A percentile compares a stretch with the other conserved stretches of the same genome.
Evolutionary conservation across 2,329 filamentous ascomycete genomes (phyloP).

Genomic region (Epichloe sibirici): DNA sequence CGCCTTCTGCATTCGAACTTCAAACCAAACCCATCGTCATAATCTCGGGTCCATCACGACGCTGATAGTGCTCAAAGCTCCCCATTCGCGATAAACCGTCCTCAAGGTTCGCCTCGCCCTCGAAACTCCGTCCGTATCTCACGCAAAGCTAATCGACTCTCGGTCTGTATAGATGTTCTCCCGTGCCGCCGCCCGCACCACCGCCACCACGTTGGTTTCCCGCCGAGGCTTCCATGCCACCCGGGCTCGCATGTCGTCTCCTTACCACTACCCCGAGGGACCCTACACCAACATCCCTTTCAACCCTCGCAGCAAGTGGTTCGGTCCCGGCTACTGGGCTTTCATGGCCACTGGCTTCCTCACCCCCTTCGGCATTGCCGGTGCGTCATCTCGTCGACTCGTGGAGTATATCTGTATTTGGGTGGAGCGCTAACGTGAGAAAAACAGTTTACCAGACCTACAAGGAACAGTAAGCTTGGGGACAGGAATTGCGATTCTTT

Average conservation of each 20-base stretch:
- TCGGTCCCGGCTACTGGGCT: conserved; percentile 69
- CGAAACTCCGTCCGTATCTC: neutral
- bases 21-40: conserved; percentile 15
- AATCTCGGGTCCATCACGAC: conserved; percentile 17
- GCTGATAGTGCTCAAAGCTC: conserved; percentile 15
- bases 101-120: conserved; percentile 10
- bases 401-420: neutral
- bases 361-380: conserved; percentile 49
- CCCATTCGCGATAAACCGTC: conserved; percentile 7
- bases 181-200: conserved; percentile 52
- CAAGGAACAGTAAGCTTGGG: conserved; percentile 24
- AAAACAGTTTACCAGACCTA: conserved; percentile 35
- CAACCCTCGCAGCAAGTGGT: conserved; percentile 84
- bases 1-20: conserved; percentile 20
- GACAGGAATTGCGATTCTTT: conserved; percentile 6
- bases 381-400: conserved; percentile 30
- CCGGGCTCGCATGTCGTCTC: conserved; percentile 71
- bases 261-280: conserved; percentile 97
- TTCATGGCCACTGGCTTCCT: conserved; percentile 49
- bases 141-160: conserved; percentile 27
- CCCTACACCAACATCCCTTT: conserved; percentile 92
- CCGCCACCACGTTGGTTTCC: conserved; percentile 57
- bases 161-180: conserved; percentile 59
- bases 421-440: conserved; percentile 2
- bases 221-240: conserved; percentile 93